A percentile compares a stretch with the other conserved stretches of the same genome.
These are phyloP conservation scores for Sindora glabra DNA, from an alignment of 306 rosid genomes.

Conservation along the genomic window DNA sequence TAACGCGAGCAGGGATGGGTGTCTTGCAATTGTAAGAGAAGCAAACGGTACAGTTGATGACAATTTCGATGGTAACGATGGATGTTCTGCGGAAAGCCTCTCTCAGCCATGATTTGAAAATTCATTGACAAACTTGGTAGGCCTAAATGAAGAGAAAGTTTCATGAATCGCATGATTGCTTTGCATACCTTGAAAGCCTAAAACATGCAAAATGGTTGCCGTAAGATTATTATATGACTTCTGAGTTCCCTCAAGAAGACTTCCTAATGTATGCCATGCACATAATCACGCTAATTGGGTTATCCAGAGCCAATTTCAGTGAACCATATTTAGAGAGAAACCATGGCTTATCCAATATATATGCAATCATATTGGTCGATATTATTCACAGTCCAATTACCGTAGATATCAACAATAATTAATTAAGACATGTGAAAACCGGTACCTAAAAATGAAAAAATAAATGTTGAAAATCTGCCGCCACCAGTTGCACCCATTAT, in stretches of 20 bases:
- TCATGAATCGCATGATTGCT: constrained; percentile 22
- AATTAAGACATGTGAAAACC: no score
- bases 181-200: constrained; percentile 6
- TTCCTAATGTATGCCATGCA: constrained; percentile 16
- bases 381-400: constrained; percentile 5
- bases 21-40: no score
- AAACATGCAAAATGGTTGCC: background rate
- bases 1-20: no score
- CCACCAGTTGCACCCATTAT: background rate
- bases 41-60: constrained; percentile 25
- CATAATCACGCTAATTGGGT: background rate
- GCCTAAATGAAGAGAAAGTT: constrained; percentile 2
- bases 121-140: constrained; percentile 3
- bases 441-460: no score
- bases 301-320: background rate
- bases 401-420: no score
- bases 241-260: background rate
- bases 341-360: background rate
- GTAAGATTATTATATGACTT: constrained; percentile 8
- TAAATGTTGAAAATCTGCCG: background rate
- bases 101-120: background rate
- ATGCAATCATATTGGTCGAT: background rate
- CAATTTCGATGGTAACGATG: constrained; percentile 14
- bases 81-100: constrained; percentile 9
- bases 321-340: constrained; percentile 1